A percentile compares a stretch with the other conserved stretches of the same genome.
Evolutionary conservation across 2,329 filamentous ascomycete genomes (phyloP).

Genomic region (Aureobasidium vineae): DNA sequence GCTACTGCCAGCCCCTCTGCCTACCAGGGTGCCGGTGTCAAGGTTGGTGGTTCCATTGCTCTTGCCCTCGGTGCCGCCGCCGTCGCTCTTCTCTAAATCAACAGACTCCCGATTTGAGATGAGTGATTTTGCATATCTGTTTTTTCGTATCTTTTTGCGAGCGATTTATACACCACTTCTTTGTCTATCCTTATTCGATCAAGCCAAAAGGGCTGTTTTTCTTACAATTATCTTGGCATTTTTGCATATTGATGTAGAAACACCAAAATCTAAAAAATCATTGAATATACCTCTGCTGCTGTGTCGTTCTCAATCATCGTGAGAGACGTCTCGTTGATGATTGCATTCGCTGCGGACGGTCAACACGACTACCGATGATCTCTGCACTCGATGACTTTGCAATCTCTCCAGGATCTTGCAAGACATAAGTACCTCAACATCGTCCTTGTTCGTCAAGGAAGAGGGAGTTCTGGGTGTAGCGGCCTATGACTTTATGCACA

Average conservation of each 20-base stretch:
- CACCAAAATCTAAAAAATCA: background rate
- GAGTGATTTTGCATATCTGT: background rate
- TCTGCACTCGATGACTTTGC: too few relatives aligned
- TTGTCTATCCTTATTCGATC: conserved; percentile 5
- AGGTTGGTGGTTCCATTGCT: conserved; percentile 22
- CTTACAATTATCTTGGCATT: background rate
- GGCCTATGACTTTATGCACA: too few relatives aligned
- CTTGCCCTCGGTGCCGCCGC: conserved; percentile 22
- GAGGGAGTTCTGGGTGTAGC: too few relatives aligned
- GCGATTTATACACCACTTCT: conserved; percentile 13
- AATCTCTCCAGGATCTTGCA: too few relatives aligned
- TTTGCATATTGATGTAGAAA: background rate
- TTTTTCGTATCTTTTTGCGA: conserved; percentile 13
- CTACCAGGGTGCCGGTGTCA: conserved; percentile 22
- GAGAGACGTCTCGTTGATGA: background rate
- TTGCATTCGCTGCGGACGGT: too few relatives aligned
- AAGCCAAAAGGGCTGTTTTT: background rate
- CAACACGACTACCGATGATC: too few relatives aligned
- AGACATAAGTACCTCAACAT: too few relatives aligned
- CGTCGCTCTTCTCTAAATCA: conserved; percentile 22
- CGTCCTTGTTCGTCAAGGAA: too few relatives aligned
- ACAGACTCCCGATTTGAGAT: background rate
- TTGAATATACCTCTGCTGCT: background rate
- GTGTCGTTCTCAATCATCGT: background rate
- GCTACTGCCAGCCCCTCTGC: conserved; percentile 3